Evolutionary conservation across 345 rosid genomes (phyloP), one percentile per base, ranked within the genome.

Genomic region (Dovyalis caffra): DNA sequence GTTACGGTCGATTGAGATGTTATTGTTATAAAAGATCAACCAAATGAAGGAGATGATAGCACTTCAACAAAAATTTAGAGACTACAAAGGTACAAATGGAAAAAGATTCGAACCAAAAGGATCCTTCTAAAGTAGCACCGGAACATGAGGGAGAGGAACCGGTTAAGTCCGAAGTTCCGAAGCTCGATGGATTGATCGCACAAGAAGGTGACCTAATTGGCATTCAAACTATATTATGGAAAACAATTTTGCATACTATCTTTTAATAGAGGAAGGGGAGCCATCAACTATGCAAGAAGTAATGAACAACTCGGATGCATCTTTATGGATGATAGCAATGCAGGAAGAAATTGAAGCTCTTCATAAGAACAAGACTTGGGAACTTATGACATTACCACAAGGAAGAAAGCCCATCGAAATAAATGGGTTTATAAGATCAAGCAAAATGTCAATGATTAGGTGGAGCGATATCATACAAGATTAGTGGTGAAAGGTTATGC

Each of bases 51-150:
- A 7, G 40, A 64, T 14, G 38, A 64, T 33, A 31, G 38, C 67
- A 64, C 0, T 1, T 8, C 31, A 11, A 64, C 29, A 31, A n/a
- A 64, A 32, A n/a, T n/a, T n/a, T n/a, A n/a, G n/a, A n/a, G n/a
- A n/a, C n/a, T n/a, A n/a, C n/a, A n/a, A n/a, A n/a, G n/a, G n/a
- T 32, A 33, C 15, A 62, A 0, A 11, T 35, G 45, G 25, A 65
- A 35, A 65, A 8, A 3, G 25, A 16, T 1, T 4, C 20, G 1
- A 11, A 16, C 4, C 45, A 34, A 35, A 21, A 32, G 26, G 18
- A 71, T 71, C 58, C 65, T 58, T 60, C 14, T 70, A 51, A 71
- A 57, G 53, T 33, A 73, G 11, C 4, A 64, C 11, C 6, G 43
- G 40, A 20, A 45, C 69, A 63, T 3, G 40, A 63, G 29, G 69